Percentiles rank a stretch among this genome's conserved stretches.
phyloP scores from a whole-genome alignment of 257 asterid genomes.

The Salvia rosmarinus region DNA sequence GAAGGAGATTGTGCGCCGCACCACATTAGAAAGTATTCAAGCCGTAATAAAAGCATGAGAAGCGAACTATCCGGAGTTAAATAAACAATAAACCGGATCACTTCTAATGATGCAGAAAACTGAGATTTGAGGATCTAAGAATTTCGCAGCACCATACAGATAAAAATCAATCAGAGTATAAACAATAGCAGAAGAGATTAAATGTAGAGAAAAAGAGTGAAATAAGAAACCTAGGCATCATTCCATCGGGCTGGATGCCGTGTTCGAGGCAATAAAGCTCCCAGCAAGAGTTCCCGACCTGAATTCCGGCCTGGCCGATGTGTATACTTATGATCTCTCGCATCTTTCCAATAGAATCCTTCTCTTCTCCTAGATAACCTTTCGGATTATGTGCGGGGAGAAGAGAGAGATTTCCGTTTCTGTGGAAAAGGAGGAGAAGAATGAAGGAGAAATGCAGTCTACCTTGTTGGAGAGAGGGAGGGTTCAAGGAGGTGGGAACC shows the following conservation, averaged over 20 bases:
- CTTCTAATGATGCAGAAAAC: neutral
- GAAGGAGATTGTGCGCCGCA: neutral
- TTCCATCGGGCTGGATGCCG: constrained; percentile 51
- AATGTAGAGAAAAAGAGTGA: neutral
- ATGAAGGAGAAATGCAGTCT: constrained; percentile 15
- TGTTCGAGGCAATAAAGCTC: constrained; percentile 50
- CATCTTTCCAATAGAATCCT: constrained; percentile 22
- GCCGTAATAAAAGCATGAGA: neutral
- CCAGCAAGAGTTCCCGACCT: constrained; percentile 57
- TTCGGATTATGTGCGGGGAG: neutral
- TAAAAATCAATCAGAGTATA: neutral
- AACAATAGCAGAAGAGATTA: neutral
- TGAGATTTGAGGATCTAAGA: constrained; percentile 14
- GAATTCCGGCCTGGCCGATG: constrained; percentile 56
- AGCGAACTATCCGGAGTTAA: neutral
- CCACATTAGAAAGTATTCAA: neutral
- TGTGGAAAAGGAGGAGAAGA: neutral
- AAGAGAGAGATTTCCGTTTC: constrained; percentile 6
- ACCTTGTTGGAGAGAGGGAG: neutral
- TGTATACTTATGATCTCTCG: constrained; percentile 50
- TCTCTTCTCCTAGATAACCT: constrained; percentile 3
- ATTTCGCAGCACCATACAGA: neutral
- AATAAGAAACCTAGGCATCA: constrained; percentile 44
- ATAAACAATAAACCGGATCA: neutral
- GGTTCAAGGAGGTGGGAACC: constrained; percentile 12